phyloP scores from a whole-genome alignment of 106 monocot species.

The Amphibolis antarctica region DNA sequence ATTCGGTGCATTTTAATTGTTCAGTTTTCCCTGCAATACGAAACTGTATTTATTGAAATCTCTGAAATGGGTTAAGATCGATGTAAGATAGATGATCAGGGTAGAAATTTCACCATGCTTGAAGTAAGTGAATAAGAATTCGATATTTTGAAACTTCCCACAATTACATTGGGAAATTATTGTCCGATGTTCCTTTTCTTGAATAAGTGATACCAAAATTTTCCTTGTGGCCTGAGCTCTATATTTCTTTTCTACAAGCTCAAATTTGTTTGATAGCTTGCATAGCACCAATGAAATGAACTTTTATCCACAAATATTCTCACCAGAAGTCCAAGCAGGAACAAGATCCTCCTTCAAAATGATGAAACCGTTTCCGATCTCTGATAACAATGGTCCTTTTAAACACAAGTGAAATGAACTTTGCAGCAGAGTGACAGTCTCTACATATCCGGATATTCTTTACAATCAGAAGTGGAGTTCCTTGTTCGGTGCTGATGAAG shows the following conservation, averaged over 20 bases:
- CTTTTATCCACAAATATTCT: constrained; percentile 10
- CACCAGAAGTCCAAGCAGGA: constrained; percentile 77
- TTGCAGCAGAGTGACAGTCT: constrained; percentile 51
- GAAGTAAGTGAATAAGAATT: background rate
- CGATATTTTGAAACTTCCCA: background rate
- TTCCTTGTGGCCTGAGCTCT: background rate
- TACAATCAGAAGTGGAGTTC: constrained; percentile 38
- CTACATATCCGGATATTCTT: constrained; percentile 69
- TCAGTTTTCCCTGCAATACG: background rate
- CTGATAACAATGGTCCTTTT: constrained; percentile 49
- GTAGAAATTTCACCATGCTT: background rate
- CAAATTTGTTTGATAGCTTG: background rate
- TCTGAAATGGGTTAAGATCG: background rate
- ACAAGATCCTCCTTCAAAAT: constrained; percentile 52
- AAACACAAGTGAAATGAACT: constrained; percentile 54
- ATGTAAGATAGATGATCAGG: background rate
- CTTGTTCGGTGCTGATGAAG: constrained; percentile 23
- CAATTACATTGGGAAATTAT: background rate
- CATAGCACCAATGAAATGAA: background rate
- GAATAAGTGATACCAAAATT: background rate
- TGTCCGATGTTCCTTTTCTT: background rate
- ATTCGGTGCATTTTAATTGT: background rate
- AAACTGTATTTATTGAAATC: background rate
- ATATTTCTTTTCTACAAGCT: background rate
- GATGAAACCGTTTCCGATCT: constrained; percentile 65